Base-by-base conservation (phyloP, 345 rosid species). In the Angophora floribunda region DNA sequence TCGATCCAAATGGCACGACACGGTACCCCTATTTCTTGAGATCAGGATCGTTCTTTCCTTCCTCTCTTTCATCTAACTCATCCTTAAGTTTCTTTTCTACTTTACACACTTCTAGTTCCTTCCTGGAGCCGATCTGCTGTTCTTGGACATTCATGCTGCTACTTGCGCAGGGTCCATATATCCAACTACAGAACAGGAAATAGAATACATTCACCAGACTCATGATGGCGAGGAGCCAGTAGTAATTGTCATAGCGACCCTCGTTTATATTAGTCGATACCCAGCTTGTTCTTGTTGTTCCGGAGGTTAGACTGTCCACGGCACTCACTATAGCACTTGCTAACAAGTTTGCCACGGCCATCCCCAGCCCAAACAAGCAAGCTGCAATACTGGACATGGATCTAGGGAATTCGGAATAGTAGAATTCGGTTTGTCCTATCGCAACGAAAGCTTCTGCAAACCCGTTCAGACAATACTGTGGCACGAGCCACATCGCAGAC, bases 401-500 rank as follows among this genome's bases (percentile, higher is more conserved):
- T 89, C 94, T 95, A 4, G 99, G 99, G 89, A 97, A 90, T 93
- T 97, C 98, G 4, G 94, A 90, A 86, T 97, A 95, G 91, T 90
- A 97, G 89, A 97, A 96, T 89, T 96, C 98, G 1, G 95, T 95
- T 86, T 95, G 98, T 32, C 94, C 98, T 53, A 97, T 95, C 2
- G 94, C 95, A 28, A 89, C 92, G 28, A 97, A 92, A 7, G 98
- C 98, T 90, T 96, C 98, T 0, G 98, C 96, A 26, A 97, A 85
- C 28, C 98, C 99, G n/a, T 89, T 89, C 87, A 97, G 55, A 80
- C 92, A 90, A 88, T 92, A 91, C 47, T 94, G 95, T 51, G 97
- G 98, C n/a, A 94, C 91, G 2, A 96, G 94, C 97, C 99, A 96
- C 95, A 95, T 90, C 3, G 97, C 99, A 13, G 99, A 97, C 93